Evolutionary conservation across 192 early-diverging fungal genomes (phyloP).

Genomic region (Coemansia sp.): DNA sequence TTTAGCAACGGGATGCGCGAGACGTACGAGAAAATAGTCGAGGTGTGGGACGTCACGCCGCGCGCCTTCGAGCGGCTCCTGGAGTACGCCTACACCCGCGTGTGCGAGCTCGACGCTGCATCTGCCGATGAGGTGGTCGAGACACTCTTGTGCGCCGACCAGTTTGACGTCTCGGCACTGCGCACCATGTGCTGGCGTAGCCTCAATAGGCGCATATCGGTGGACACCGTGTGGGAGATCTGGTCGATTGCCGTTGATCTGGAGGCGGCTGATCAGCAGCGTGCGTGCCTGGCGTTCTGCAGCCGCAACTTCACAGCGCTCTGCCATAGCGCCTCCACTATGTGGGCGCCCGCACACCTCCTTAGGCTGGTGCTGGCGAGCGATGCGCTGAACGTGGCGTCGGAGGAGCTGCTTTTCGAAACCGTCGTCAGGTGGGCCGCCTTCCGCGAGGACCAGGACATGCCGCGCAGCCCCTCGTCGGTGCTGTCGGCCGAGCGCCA

Average conservation of each 20-base stretch:
- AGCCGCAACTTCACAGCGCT: slow-evolving; percentile 41
- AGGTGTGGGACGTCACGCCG: slow-evolving; percentile 51
- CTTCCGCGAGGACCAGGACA: slow-evolving; percentile 35
- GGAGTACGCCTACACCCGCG: slow-evolving; percentile 50
- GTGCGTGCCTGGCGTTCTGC: slow-evolving; percentile 33
- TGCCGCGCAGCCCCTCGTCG: background rate
- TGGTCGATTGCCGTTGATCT: slow-evolving; percentile 47
- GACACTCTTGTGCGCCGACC: slow-evolving; percentile 48
- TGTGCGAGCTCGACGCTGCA: slow-evolving; percentile 29
- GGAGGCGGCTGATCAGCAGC: slow-evolving; percentile 27
- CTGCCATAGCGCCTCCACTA: slow-evolving; percentile 18
- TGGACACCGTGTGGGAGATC: slow-evolving; percentile 50
- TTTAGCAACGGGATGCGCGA: slow-evolving; percentile 64
- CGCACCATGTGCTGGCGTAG: slow-evolving; percentile 48
- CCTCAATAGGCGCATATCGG: slow-evolving; percentile 13
- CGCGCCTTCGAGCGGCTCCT: slow-evolving; percentile 51
- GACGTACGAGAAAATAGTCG: slow-evolving; percentile 48
- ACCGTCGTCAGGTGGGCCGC: slow-evolving; percentile 42
- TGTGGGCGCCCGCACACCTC: slow-evolving; percentile 47
- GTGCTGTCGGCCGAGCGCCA: slow-evolving; percentile 28
- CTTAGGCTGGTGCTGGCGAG: slow-evolving; percentile 37
- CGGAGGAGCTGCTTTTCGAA: slow-evolving; percentile 45
- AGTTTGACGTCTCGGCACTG: slow-evolving; percentile 38
- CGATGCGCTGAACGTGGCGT: slow-evolving; percentile 42
- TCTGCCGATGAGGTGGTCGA: slow-evolving; percentile 47